Evolutionary conservation across 495 filamentous ascomycete genomes (phyloP), one percentile per base, ranked within the genome.

Genomic region (Acidomyces sp.): DNA sequence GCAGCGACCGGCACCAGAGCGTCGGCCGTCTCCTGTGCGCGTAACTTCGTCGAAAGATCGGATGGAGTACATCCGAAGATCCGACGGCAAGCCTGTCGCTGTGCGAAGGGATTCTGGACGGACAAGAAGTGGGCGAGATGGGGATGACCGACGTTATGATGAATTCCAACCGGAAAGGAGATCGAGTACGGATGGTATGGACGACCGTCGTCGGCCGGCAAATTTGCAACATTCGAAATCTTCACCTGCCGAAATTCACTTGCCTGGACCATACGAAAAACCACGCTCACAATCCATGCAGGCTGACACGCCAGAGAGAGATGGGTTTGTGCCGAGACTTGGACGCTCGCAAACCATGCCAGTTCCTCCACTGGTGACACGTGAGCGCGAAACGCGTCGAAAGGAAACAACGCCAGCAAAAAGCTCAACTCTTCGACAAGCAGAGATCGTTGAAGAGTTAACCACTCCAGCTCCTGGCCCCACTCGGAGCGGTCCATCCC

Each of bases 261-360:
- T 39, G 4, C 33, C 42, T 4, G 30, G 19, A 11, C n/a, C n/a
- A n/a, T n/a, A n/a, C n/a, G 48, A 51, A 3, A 41, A 39, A 29
- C 43, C 20, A n/a, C 43, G 48, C 12, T 41, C 48, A 10, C 37
- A 51, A 3, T 51, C 48, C 5, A 4, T 51, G 27, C 43, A 51
- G 25, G 16, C 5, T 29, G 43, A 41, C 21, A 9, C 21, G 24
- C 15, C 26, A 35, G 47, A 44, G 3, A 37, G 25, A 10, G 34
- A 41, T 10, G 41, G 36, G 9, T 7, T 13, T 21, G 18, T 38
- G 5, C 23, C 34, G 9, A 37, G 38, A n/a, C 21, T 21, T 5
- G 42, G 39, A 34, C 48, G 48, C 13, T 30, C 48, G 1, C 37
- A 46, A 13, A 51, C 39, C n/a, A 46, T 46, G 47, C 46, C 46